A percentile compares a stretch with the other conserved stretches of the same genome.
phyloP scores from a whole-genome alignment of 345 rosid species.

The Hevea brasiliensis region DNA sequence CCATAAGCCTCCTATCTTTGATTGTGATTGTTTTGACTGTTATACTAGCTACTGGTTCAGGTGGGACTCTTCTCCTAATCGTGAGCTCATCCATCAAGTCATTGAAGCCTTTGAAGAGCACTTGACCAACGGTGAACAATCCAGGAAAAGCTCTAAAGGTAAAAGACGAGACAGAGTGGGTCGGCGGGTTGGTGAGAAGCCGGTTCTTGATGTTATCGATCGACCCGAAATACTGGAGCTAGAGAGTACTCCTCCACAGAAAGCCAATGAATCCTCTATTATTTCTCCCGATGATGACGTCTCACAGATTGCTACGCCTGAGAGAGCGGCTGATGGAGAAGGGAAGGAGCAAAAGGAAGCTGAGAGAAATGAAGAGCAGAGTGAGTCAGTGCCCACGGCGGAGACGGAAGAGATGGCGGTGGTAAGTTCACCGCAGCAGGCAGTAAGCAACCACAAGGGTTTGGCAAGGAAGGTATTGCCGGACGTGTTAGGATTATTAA shows the following conservation, averaged over 20 bases:
- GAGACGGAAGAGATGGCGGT: constrained; percentile 16
- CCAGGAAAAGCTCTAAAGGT: constrained; percentile 40
- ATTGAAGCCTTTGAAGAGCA: constrained; percentile 90
- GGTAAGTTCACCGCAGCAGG: constrained; percentile 18
- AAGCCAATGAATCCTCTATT: not conserved
- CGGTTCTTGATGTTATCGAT: constrained; percentile 1
- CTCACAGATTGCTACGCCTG: not conserved
- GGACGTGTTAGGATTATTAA: constrained; percentile 85
- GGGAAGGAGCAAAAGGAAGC: not conserved
- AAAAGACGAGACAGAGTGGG: constrained; percentile 49
- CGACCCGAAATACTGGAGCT: not conserved
- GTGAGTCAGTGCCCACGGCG: not conserved
- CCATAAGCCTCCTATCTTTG: constrained; percentile 53
- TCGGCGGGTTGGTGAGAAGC: constrained; percentile 25
- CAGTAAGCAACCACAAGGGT: constrained; percentile 50
- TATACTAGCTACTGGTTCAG: constrained; percentile 82
- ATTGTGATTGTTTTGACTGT: constrained; percentile 87
- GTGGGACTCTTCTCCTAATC: constrained; percentile 89
- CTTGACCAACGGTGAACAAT: constrained; percentile 40
- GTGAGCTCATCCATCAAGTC: constrained; percentile 73
- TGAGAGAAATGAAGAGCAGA: not conserved
- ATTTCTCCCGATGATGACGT: constrained; percentile 1
- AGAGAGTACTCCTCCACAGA: not conserved
- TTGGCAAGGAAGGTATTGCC: constrained; percentile 91
- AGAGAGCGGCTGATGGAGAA: constrained; percentile 3